A percentile compares a stretch with the other conserved stretches of the same genome.
Evolutionary conservation across 116 monocot genomes (phyloP).

Genomic region (Dioscorea cayenensis): DNA sequence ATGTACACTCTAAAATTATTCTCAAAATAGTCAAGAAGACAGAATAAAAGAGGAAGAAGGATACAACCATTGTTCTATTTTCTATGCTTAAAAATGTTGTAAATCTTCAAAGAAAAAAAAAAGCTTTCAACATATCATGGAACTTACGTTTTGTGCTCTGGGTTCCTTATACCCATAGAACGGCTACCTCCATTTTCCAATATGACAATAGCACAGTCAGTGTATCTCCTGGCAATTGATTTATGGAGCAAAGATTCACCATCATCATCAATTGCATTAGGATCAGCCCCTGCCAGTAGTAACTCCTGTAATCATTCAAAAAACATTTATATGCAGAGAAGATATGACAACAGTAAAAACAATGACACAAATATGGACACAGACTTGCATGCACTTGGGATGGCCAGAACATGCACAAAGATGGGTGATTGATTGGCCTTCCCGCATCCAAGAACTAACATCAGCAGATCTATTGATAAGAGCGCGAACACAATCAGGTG

Average conservation of each 20-base stretch:
- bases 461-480: conserved; percentile 75
- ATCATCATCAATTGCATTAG: conserved; percentile 92
- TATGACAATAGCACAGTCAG: conserved; percentile 85
- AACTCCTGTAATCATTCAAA: conserved; percentile 55
- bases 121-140: neutral
- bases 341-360: neutral
- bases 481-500: conserved; percentile 66
- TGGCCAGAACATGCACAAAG: conserved; percentile 91
- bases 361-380: conserved; percentile 1
- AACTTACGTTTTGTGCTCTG: conserved; percentile 85
- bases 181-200: conserved; percentile 92
- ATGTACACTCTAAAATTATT: too few species aligned
- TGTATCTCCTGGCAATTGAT: conserved; percentile 66
- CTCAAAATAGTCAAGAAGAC: too few species aligned
- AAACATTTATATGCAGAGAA: conserved; percentile 7
- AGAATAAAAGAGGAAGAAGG: too few species aligned
- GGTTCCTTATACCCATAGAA: conserved; percentile 83
- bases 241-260: conserved; percentile 91
- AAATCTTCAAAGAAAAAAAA: neutral
- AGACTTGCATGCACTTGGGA: conserved; percentile 95
- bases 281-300: conserved; percentile 85
- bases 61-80: neutral
- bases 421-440: conserved; percentile 83
- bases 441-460: conserved; percentile 51
- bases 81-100: neutral